Conservation (phyloP, 331 rosid species). For the Stylosanthes scabra region DNA sequence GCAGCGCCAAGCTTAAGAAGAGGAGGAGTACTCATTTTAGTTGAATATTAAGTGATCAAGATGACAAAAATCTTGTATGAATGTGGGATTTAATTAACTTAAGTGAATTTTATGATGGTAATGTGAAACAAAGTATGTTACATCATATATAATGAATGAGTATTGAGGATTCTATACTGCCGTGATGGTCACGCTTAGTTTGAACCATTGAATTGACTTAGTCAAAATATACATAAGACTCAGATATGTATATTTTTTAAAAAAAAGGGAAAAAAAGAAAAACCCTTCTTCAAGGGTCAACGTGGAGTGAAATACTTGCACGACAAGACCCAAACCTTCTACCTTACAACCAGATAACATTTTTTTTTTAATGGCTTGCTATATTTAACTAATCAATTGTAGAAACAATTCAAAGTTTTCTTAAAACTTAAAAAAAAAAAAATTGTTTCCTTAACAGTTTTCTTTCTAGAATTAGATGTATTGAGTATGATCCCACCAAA, state of each 20-base stretch:
- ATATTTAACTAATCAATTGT: too few relatives aligned
- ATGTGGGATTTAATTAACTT: neutral
- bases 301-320: neutral
- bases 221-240: neutral
- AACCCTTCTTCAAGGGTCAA: conserved; percentile 42
- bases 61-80: neutral
- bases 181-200: conserved; percentile 15
- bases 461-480: too few relatives aligned
- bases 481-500: too few relatives aligned
- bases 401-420: too few relatives aligned
- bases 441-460: too few relatives aligned
- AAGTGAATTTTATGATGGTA: neutral
- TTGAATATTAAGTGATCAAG: neutral
- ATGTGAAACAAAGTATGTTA: neutral
- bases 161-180: neutral
- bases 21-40: conserved; percentile 5
- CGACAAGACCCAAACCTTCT: neutral
- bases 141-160: neutral
- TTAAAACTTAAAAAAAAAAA: too few relatives aligned
- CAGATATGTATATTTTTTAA: too few relatives aligned
- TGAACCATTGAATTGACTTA: neutral
- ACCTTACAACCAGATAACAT: neutral
- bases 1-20: neutral
- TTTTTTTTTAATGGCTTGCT: neutral
- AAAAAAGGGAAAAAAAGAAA: neutral